Percentiles rank a stretch among this genome's conserved stretches.
phyloP scores from a whole-genome alignment of 1,284 basidiomycete species.

The Erythrobasidium hasegawianum region DNA sequence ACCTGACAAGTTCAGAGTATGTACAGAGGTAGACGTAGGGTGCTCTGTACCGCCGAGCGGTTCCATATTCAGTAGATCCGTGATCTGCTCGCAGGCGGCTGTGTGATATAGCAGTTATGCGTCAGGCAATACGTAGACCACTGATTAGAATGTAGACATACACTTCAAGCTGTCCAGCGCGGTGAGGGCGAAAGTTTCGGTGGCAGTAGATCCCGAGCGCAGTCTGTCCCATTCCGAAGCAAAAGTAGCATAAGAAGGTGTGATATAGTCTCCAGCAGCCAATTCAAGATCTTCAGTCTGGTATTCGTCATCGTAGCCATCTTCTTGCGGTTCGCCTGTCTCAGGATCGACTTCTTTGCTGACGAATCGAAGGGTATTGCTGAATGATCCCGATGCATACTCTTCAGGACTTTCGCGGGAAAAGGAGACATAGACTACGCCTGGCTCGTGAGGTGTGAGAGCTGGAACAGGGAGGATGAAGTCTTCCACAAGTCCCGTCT shows the following conservation, averaged over 20 bases:
- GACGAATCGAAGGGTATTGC: slow-evolving; percentile 89
- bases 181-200: slow-evolving; percentile 90
- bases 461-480: slow-evolving; percentile 84
- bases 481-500: slow-evolving; percentile 75
- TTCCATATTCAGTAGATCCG: slow-evolving; percentile 95
- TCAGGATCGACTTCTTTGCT: slow-evolving; percentile 96
- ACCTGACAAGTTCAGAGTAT: slow-evolving; percentile 90
- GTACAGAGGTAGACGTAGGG: slow-evolving; percentile 73
- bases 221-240: slow-evolving; percentile 91
- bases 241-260: slow-evolving; percentile 88
- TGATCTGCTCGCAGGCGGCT: slow-evolving; percentile 88
- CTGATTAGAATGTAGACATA: too few species aligned
- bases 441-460: slow-evolving; percentile 68
- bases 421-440: slow-evolving; percentile 89
- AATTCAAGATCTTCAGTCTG: slow-evolving; percentile 94
- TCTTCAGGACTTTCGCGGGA: slow-evolving; percentile 70
- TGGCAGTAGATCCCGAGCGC: slow-evolving; percentile 66
- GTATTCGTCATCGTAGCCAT: slow-evolving; percentile 98
- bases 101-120: too few species aligned
- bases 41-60: slow-evolving; percentile 81
- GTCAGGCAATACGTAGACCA: too few species aligned
- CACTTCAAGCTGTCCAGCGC: slow-evolving; percentile 91
- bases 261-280: slow-evolving; percentile 84
- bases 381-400: slow-evolving; percentile 81
- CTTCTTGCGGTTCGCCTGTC: slow-evolving; percentile 92